These are phyloP conservation scores for Platanthera guangdongensis DNA, from an alignment of 106 monocot genomes.

Conservation along the genomic window DNA sequence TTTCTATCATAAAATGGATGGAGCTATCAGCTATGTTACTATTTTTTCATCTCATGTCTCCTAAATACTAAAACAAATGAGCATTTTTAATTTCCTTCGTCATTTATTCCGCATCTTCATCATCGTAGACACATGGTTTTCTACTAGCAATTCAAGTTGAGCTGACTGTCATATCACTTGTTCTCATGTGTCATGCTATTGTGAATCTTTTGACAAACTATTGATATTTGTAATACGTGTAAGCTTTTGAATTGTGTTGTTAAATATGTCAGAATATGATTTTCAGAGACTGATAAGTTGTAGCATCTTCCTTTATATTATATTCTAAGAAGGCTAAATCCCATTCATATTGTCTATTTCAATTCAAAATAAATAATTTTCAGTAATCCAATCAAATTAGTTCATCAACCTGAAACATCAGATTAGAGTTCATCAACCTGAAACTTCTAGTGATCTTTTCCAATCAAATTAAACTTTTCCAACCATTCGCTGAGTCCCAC, in stretches of 20 bases:
- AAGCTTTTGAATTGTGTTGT: background rate
- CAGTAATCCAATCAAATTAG: too few species aligned
- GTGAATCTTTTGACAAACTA: background rate
- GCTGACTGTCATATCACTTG: background rate
- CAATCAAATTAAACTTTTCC: background rate
- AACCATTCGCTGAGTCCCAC: background rate
- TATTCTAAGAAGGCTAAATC: too few species aligned
- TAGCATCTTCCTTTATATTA: too few species aligned
- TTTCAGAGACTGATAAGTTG: too few species aligned
- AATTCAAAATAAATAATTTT: too few species aligned
- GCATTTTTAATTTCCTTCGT: background rate
- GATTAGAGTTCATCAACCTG: too few species aligned
- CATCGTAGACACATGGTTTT: background rate
- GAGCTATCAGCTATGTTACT: too few species aligned
- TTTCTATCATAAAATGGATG: too few species aligned
- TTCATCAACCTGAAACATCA: too few species aligned
- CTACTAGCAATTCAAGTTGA: background rate
- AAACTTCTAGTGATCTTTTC: too few species aligned
- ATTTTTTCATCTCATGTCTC: background rate
- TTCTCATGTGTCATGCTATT: background rate
- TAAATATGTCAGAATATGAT: background rate
- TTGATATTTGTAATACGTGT: background rate
- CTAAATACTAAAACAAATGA: background rate
- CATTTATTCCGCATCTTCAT: background rate
- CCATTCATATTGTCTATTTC: too few species aligned